These are phyloP conservation scores for Leishmania amazonensis DNA, from an alignment of 208 protist genomes.

Conservation along the genomic window DNA sequence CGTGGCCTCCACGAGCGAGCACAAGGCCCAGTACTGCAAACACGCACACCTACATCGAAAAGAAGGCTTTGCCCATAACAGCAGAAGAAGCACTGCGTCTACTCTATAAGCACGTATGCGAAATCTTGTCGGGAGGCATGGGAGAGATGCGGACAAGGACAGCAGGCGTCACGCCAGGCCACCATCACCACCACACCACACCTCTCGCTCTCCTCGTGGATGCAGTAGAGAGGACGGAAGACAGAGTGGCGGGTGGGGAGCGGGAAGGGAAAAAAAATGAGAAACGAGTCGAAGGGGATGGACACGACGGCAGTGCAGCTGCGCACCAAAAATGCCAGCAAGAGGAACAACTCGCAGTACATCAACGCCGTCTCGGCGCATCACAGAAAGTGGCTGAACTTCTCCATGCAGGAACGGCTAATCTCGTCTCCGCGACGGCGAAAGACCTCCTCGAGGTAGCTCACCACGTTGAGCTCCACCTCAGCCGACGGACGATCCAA, in stretches of 20 bases:
- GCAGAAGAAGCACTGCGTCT: neutral
- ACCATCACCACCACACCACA: no score
- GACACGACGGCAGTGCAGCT: neutral
- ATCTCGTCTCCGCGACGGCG: conserved; percentile 52
- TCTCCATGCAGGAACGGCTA: conserved; percentile 44
- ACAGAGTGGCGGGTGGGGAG: neutral
- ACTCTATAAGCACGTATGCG: neutral
- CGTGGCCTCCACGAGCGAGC: neutral
- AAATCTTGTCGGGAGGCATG: neutral
- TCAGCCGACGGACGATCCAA: conserved; percentile 74
- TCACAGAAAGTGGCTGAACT: conserved; percentile 49
- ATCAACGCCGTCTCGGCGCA: neutral
- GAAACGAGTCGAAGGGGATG: neutral
- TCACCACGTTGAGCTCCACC: conserved; percentile 71
- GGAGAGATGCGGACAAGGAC: neutral
- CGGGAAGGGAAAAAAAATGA: conserved; percentile 1
- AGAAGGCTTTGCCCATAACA: neutral
- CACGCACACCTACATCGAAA: neutral
- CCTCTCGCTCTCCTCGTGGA: neutral
- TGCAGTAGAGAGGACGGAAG: neutral
- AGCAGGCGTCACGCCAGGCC: neutral
- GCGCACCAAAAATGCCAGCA: neutral
- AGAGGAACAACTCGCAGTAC: neutral
- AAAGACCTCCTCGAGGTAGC: conserved; percentile 77
- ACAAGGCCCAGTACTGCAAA: neutral